phyloP scores from a whole-genome alignment of 2,329 filamentous ascomycete species.

The Monilinia aucupariae region DNA sequence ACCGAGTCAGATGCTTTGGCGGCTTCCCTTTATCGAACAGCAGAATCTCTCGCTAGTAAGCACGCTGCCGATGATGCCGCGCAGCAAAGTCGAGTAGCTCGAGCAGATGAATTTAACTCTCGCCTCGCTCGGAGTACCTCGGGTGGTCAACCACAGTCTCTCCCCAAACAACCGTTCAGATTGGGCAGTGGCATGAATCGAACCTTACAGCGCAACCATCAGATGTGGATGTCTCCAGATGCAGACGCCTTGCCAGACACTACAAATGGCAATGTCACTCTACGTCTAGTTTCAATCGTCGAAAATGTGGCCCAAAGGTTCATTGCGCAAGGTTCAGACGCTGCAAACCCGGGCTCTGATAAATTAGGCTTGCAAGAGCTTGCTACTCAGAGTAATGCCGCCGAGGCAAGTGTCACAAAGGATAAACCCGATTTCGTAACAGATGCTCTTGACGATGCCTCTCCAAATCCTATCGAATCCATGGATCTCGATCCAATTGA shows the following conservation, averaged over 20 bases:
- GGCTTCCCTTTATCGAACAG: conserved; percentile 60
- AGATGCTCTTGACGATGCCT: background rate
- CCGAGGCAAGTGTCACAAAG: background rate
- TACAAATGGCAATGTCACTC: conserved; percentile 35
- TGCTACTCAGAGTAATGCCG: background rate
- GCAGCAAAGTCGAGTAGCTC: conserved; percentile 35
- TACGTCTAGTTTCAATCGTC: conserved; percentile 29
- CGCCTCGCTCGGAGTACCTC: conserved; percentile 34
- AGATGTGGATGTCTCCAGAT: conserved; percentile 56
- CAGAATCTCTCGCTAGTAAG: conserved; percentile 44
- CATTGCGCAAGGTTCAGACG: conserved; percentile 5
- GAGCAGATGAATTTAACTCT: conserved; percentile 36
- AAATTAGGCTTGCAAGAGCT: background rate
- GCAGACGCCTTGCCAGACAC: conserved; percentile 47
- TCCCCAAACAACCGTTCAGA: conserved; percentile 37
- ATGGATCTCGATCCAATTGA: background rate
- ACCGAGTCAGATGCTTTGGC: conserved; percentile 72
- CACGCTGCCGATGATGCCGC: conserved; percentile 39
- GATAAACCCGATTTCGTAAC: background rate
- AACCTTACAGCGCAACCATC: conserved; percentile 40
- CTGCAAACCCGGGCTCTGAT: background rate
- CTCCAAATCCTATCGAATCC: background rate
- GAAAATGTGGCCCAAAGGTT: conserved; percentile 2
- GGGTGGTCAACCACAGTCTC: conserved; percentile 29
- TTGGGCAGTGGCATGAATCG: conserved; percentile 28